Evolutionary conservation across 192 early-diverging fungal genomes (phyloP).

Genomic region (Rhizophagus prolifer): DNA sequence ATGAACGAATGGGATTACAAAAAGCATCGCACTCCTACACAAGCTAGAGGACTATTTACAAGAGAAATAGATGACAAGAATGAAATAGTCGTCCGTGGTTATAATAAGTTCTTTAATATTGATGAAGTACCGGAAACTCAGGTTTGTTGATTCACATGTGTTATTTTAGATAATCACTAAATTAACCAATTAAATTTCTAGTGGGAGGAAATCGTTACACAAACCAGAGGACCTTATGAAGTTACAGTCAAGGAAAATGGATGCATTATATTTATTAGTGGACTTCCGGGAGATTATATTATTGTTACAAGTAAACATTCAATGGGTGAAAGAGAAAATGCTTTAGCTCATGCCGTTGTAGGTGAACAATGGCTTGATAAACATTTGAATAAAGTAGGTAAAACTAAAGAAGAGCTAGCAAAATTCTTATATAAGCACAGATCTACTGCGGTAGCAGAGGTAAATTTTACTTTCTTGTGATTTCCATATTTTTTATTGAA

Average conservation of each 20-base stretch:
- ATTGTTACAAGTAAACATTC: constrained; percentile 91
- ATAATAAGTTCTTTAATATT: constrained; percentile 97
- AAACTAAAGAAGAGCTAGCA: constrained; percentile 66
- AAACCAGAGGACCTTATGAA: constrained; percentile 86
- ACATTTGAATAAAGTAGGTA: constrained; percentile 60
- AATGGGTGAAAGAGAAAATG: constrained; percentile 37
- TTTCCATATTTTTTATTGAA: neutral
- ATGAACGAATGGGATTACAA: constrained; percentile 71
- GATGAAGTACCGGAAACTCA: constrained; percentile 59
- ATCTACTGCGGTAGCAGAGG: constrained; percentile 82
- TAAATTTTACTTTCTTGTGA: constrained; percentile 27
- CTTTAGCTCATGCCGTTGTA: constrained; percentile 57
- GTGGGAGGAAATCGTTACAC: constrained; percentile 53
- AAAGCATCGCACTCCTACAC: constrained; percentile 66
- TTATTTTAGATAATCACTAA: constrained; percentile 18
- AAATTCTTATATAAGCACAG: constrained; percentile 69
- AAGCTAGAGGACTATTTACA: constrained; percentile 85
- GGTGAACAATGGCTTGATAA: constrained; percentile 70
- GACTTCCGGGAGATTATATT: constrained; percentile 51
- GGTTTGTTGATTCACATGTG: constrained; percentile 30
- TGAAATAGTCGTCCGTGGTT: constrained; percentile 81
- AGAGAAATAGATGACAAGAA: constrained; percentile 33
- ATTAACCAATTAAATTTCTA: constrained; percentile 27
- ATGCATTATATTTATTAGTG: constrained; percentile 85
- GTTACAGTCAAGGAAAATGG: constrained; percentile 96